phyloP scores from a whole-genome alignment of 306 rosid species.

The Rosa chinensis region DNA sequence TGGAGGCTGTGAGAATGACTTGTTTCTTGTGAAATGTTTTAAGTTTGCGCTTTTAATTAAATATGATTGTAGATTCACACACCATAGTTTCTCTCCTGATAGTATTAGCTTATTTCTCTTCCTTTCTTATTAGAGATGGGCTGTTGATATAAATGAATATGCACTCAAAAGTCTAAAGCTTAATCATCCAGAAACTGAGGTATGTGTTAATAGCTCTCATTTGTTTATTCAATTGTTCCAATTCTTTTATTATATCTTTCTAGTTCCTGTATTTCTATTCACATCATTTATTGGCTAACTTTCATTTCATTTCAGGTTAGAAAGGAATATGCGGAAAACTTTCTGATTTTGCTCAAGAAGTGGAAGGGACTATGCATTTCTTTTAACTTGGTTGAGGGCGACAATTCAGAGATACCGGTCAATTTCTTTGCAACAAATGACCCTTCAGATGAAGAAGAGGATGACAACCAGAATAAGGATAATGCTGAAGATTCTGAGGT shows the following conservation, averaged over 20 bases:
- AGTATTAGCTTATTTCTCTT: neutral
- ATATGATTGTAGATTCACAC: neutral
- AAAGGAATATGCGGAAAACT: constrained; percentile 73
- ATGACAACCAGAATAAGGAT: neutral
- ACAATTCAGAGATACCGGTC: constrained; percentile 17
- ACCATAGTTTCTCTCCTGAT: neutral
- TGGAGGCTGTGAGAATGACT: no score
- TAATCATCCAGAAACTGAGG: constrained; percentile 81
- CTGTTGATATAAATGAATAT: constrained; percentile 59
- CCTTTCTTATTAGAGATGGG: constrained; percentile 59
- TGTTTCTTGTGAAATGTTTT: no score
- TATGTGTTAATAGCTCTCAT: constrained; percentile 6
- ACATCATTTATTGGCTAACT: neutral
- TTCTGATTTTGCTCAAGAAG: constrained; percentile 49
- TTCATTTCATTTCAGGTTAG: constrained; percentile 53
- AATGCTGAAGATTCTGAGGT: neutral
- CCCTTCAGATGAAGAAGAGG: constrained; percentile 19
- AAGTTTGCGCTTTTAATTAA: neutral
- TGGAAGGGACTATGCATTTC: constrained; percentile 63
- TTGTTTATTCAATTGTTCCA: neutral
- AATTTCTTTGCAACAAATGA: neutral
- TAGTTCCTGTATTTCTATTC: neutral
- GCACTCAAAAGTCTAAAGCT: constrained; percentile 62
- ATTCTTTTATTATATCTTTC: neutral
- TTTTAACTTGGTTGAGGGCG: constrained; percentile 36